A percentile compares a stretch with the other conserved stretches of the same genome.
Evolutionary conservation across 208 protist species (phyloP).

Genomic region (Trypanosoma brucei): DNA sequence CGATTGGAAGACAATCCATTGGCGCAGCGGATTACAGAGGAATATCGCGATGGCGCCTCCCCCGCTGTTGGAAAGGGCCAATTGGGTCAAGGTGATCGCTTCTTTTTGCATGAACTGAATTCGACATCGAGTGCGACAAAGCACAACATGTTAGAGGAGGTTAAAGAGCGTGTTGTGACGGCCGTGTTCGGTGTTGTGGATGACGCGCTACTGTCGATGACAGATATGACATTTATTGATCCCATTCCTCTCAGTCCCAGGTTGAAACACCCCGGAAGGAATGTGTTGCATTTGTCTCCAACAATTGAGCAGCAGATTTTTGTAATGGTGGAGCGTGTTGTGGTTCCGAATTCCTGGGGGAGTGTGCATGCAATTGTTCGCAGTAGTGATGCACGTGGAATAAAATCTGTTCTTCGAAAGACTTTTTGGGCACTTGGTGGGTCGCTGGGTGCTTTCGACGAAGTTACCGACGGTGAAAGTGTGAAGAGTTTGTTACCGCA

Average conservation of each 20-base stretch:
- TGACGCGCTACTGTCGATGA: neutral
- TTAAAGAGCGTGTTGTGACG: neutral
- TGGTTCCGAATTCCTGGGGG: neutral
- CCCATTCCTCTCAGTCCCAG: neutral
- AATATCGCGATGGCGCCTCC: too few species aligned
- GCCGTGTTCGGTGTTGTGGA: constrained; percentile 5
- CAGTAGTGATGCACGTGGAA: neutral
- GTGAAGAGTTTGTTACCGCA: neutral
- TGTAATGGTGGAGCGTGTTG: neutral
- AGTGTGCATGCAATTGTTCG: constrained; percentile 1
- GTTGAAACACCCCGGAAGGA: neutral
- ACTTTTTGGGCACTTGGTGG: constrained; percentile 7
- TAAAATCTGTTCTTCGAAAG: neutral
- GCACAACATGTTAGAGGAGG: neutral
- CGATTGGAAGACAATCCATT: too few species aligned
- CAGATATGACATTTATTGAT: constrained; percentile 5
- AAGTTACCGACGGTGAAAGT: neutral
- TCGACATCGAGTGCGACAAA: neutral
- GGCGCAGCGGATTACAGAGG: too few species aligned
- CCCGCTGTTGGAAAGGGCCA: too few species aligned
- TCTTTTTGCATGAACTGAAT: neutral
- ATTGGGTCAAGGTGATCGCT: neutral
- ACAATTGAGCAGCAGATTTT: constrained; percentile 13
- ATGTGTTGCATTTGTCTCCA: constrained; percentile 5
- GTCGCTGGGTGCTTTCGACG: constrained; percentile 2